Base-by-base conservation (phyloP, 2,329 filamentous ascomycete species). In the Phialophora macrospora region DNA sequence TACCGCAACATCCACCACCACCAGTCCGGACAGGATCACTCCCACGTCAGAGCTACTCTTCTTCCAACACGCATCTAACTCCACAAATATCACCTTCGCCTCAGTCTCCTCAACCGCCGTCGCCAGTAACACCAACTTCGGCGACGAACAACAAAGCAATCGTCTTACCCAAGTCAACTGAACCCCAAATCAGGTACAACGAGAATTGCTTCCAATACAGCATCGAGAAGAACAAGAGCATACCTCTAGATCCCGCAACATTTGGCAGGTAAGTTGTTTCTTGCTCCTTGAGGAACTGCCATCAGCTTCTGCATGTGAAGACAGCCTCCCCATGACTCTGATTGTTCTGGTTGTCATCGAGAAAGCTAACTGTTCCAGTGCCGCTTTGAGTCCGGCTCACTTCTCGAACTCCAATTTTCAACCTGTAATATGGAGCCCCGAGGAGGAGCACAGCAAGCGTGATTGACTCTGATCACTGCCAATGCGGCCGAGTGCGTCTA, bases 391-490 rank as follows among this genome's bases (percentile, higher is more conserved):
- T 68, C 77, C 79, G 67, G 78, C 80, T 52, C 78, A 82, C 72
- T 81, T 81, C 71, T 76, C 79, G 62, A 79, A 82, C 67, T 73
- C 77, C 34, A 75, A 82, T 62, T 80, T 82, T 63, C 75, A 82
- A 65, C 80, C 80, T 14, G 77, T 78, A 38, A 78, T 80, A 64
- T 81, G 77, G 76, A 77, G 77, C 48, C 78, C 79, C n/a, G 75
- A 74, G 56, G 77, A 80, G 20, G 65, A 70, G 41, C 68, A 70
- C 34, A 49, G 55, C 41, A 68, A 63, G 44, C 62, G 54, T 5
- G 67, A 67, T 14, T 65, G 62, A 67, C 17, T n/a, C 20, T 14
- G 12, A 24, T 28, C 17, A 26, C 34, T 38, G 7, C 22, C 30
- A 52, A 11, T 38, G 30, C 14, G 14, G 51, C 4, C 20, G n/a